A percentile compares a stretch with the other conserved stretches of the same genome.
These are phyloP conservation scores for Russula dissimulans DNA, from an alignment of 768 basidiomycete species.

Conservation along the genomic window DNA sequence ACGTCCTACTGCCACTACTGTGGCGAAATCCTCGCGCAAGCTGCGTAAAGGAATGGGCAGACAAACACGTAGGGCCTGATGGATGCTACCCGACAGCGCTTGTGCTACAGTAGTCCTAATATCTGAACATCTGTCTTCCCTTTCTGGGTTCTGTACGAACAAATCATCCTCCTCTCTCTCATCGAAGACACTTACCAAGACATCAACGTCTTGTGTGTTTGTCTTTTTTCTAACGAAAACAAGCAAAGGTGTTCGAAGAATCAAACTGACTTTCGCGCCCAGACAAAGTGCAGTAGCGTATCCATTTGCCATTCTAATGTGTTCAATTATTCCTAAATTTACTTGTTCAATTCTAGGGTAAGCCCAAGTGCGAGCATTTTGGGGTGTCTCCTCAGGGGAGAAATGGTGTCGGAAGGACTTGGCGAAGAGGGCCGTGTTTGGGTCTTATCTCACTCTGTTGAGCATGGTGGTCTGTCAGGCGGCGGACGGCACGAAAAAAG, in stretches of 20 bases:
- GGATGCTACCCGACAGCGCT: too few species aligned
- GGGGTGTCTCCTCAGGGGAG: neutral
- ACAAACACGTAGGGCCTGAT: too few species aligned
- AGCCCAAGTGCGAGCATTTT: neutral
- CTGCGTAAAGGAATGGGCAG: too few species aligned
- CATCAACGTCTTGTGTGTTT: too few species aligned
- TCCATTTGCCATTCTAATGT: neutral
- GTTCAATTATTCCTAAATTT: neutral
- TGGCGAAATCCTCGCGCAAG: too few species aligned
- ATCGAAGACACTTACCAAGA: too few species aligned
- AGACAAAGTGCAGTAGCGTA: neutral
- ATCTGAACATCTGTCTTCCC: too few species aligned
- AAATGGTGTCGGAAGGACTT: neutral
- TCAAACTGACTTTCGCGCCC: slow-evolving; percentile 6
- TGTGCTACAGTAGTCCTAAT: too few species aligned
- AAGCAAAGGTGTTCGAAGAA: neutral
- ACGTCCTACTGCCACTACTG: too few species aligned
- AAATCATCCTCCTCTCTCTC: too few species aligned
- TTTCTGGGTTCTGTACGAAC: too few species aligned
- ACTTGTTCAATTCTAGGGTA: slow-evolving; percentile 4
- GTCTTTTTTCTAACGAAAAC: too few species aligned
- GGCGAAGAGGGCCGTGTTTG: neutral
- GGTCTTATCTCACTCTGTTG: neutral
- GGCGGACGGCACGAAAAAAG: neutral
- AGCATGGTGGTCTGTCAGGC: neutral